phyloP scores from a whole-genome alignment of 495 filamentous ascomycete species.

The Hypoxylon rickii region DNA sequence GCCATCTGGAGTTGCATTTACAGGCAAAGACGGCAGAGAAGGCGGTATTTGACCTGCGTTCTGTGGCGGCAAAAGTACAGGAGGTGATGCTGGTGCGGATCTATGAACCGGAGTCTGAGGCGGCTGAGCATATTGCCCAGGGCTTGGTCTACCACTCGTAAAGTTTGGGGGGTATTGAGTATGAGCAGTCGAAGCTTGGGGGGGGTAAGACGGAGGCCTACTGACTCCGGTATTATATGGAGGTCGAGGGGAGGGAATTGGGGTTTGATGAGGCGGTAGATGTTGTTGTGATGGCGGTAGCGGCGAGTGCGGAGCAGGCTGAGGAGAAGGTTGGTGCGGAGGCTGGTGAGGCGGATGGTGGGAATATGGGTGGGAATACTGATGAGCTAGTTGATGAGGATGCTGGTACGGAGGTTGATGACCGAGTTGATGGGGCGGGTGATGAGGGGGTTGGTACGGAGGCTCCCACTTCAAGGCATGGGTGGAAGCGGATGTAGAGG shows the following conservation, averaged over 20 bases:
- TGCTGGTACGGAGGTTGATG: constrained; percentile 29
- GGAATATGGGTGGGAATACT: constrained; percentile 29
- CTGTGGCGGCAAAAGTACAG: constrained; percentile 47
- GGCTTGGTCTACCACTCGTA: constrained; percentile 21
- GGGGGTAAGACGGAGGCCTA: constrained; percentile 32
- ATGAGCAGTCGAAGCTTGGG: constrained; percentile 24
- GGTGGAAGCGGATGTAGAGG: constrained; percentile 11
- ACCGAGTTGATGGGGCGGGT: constrained; percentile 23
- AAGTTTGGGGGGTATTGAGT: constrained; percentile 34
- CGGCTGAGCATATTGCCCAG: constrained; percentile 31
- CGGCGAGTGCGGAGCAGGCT: constrained; percentile 15
- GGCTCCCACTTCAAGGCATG: constrained; percentile 55
- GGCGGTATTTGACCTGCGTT: constrained; percentile 42
- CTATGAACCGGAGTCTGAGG: constrained; percentile 21
- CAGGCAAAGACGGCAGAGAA: constrained; percentile 39
- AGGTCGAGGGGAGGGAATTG: constrained; percentile 35
- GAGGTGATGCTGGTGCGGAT: constrained; percentile 27
- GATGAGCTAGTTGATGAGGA: constrained; percentile 32
- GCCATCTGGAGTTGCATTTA: constrained; percentile 38
- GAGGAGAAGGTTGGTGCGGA: constrained; percentile 13
- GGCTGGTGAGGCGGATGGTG: background rate
- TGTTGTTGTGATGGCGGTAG: constrained; percentile 23
- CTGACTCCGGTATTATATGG: constrained; percentile 29
- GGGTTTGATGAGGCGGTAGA: constrained; percentile 32
- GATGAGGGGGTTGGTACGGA: constrained; percentile 47